Evolutionary conservation across 129 eudicot genomes (phyloP), one percentile per base, ranked within the genome.

Genomic region (Tagetes patula): DNA sequence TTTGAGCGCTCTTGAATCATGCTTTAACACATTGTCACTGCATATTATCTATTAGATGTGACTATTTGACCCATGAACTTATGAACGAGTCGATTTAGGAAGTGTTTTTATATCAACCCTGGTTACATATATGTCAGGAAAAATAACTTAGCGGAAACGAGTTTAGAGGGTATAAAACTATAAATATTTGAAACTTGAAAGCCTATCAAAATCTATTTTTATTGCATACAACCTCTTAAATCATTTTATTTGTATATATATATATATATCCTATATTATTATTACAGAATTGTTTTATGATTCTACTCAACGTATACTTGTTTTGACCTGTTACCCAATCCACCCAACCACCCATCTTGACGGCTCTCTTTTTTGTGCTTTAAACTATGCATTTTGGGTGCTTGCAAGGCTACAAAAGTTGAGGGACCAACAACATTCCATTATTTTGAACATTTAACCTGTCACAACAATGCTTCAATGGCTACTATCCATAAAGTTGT

Each of bases 311-410:
- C 27, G 27, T 20, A 20, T 20, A 20, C 7, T 1, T 55, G 65
- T 6, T 59, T 59, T 59, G 65, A 59, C 64, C 1, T 10, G 65
- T 33, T 59, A 59, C 14, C 65, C 6, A 59, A 59, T 32, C 64
- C 38, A 2, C 39, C 39, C 1, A 39, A 31, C 64, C n/a, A 0
- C 37, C 62, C 64, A 32, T 58, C 8, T 5, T 36, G 67, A 8
- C 45, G 37, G 43, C 67, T 61, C 6, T 0, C 31, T 3, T 2
- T 56, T 56, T 56, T 61, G 3, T 61, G 8, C 66, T 8, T 33
- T 9, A 5, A 34, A 46, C 12, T 32, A 31, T 67, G 59, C 77
- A 46, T 61, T 46, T 73, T 61, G 27, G 38, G 42, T 67, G 58
- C 58, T 36, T 34, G 14, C 31, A n/a, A 27, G 50, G 20, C 27